A percentile compares a stretch with the other conserved stretches of the same genome.
These are phyloP conservation scores for Phytophthora vignae DNA, from an alignment of 352 stramenopile genomes.

Conservation along the genomic window DNA sequence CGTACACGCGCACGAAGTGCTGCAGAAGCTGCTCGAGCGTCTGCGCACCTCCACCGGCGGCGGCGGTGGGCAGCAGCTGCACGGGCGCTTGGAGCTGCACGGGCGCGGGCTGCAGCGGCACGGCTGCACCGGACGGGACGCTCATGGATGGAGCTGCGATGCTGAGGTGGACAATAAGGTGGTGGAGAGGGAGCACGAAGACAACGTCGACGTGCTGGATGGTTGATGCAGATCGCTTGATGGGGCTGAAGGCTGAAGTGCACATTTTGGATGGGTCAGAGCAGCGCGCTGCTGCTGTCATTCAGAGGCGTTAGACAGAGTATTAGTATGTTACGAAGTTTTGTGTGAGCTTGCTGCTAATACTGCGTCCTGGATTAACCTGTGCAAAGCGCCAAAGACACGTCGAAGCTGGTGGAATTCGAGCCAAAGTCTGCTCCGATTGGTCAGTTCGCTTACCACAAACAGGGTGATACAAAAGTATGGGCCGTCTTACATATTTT, in stretches of 20 bases:
- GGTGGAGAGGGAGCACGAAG: background rate
- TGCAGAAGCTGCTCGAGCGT: constrained; percentile 38
- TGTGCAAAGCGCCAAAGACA: constrained; percentile 30
- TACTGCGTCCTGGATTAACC: constrained; percentile 5
- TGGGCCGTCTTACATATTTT: too few species aligned
- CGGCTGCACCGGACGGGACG: constrained; percentile 30
- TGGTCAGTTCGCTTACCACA: too few species aligned
- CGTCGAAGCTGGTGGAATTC: constrained; percentile 19
- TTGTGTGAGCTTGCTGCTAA: background rate
- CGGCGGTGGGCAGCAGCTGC: background rate
- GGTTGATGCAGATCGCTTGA: constrained; percentile 9
- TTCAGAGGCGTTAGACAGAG: background rate
- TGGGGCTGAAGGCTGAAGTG: constrained; percentile 1
- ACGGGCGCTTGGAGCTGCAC: constrained; percentile 15
- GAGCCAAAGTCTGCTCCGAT: background rate
- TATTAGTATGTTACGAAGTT: background rate
- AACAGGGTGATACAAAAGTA: too few species aligned
- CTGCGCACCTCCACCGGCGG: constrained; percentile 2
- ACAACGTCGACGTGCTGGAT: background rate
- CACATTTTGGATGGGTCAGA: constrained; percentile 12
- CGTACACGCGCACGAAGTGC: constrained; percentile 46
- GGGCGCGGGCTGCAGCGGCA: constrained; percentile 24
- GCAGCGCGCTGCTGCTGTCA: background rate
- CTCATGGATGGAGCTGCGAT: constrained; percentile 17
- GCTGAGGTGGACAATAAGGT: too few species aligned